Base-by-base conservation (phyloP, 352 stramenopile species). In the Pythium guiyangense region DNA sequence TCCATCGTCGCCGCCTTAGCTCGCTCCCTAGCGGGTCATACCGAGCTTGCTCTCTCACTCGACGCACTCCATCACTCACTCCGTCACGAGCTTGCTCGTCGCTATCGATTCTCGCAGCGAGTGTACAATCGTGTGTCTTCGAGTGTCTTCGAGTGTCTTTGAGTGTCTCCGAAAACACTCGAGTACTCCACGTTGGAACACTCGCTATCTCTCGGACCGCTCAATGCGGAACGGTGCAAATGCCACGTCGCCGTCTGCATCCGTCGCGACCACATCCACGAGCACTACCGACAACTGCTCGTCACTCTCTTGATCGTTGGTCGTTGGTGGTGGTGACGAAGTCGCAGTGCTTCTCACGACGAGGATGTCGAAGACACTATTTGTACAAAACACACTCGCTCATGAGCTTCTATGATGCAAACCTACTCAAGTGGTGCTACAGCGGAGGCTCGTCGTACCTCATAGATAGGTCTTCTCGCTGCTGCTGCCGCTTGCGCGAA, bases 211-310 rank as follows among this genome's bases (percentile, higher is more conserved):
- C n/a, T n/a, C n/a, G n/a, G n/a, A n/a, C n/a, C n/a, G n/a, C n/a
- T n/a, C n/a, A n/a, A n/a, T n/a, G n/a, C n/a, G n/a, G n/a, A n/a
- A n/a, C n/a, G n/a, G 70, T 17, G 72, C 54, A 9, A 82, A 57
- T 0, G 64, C 55, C 25, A 82, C 69, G 45, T 82, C 72, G n/a
- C 72, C 64, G 12, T 55, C 42, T 5, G 47, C 35, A 37, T 82
- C 67, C 8, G 57, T 50, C 10, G 69, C 69, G 17, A 54, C 35
- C 8, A 77, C 34, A 9, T 69, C 54, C 10, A 77, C 40, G 34
- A 82, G 20, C n/a, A 81, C 34, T 20, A 73, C n/a, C n/a, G n/a
- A 14, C 14, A 60, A 15, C 34, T 31, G 48, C n/a, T 18, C n/a
- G 29, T 52, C 52, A 11, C 9, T 43, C 11, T 26, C 14, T 9